A percentile compares a stretch with the other conserved stretches of the same genome.
phyloP scores from a whole-genome alignment of 106 monocot species.

The Dendrobium nobile region DNA sequence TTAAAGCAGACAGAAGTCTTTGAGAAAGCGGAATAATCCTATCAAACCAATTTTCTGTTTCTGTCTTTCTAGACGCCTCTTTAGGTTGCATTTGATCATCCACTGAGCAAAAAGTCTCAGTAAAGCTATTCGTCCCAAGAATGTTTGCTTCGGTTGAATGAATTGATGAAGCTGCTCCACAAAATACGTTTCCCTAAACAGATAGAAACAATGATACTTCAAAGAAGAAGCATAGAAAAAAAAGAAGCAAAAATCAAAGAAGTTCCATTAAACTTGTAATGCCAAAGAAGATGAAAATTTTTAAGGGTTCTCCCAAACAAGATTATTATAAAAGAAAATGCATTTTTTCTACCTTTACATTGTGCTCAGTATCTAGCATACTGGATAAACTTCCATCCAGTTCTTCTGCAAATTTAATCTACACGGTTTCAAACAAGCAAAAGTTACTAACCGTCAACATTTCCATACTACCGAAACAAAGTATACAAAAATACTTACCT shows the following conservation, averaged over 20 bases:
- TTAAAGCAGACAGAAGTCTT: conserved; percentile 79
- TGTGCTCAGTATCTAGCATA: conserved; percentile 20
- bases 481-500: conserved; percentile 25
- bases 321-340: neutral
- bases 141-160: conserved; percentile 11
- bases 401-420: conserved; percentile 63
- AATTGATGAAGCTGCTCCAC: conserved; percentile 9
- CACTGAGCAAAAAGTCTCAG: conserved; percentile 7
- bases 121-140: conserved; percentile 10
- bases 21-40: conserved; percentile 75
- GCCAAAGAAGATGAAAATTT: neutral
- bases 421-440: conserved; percentile 2
- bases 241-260: conserved; percentile 1
- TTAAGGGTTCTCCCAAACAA: neutral
- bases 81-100: conserved; percentile 17
- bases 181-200: conserved; percentile 29
- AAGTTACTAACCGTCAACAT: neutral
- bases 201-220: neutral
- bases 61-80: conserved; percentile 19
- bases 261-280: neutral
- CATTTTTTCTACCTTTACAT: neutral
- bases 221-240: neutral
- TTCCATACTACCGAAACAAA: neutral
- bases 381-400: conserved; percentile 43
- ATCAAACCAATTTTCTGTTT: conserved; percentile 42